These are phyloP conservation scores for Colletotrichum gigasporum DNA, from an alignment of 2,329 filamentous ascomycete genomes.

Conservation along the genomic window DNA sequence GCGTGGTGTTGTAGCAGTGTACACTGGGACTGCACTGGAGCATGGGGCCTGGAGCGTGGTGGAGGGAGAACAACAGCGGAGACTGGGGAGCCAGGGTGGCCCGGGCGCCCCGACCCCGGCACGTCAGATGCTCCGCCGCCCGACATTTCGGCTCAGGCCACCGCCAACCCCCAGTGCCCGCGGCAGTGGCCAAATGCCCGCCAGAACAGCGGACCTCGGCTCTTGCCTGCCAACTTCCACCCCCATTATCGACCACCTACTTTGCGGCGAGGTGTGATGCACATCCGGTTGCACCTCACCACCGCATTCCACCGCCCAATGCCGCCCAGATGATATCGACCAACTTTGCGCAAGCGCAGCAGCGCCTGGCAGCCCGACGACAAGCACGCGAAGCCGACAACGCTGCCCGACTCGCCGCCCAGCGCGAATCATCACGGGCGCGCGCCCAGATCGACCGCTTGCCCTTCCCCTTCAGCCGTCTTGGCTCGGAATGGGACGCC, in stretches of 20 bases:
- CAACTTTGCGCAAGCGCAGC: constrained; percentile 89
- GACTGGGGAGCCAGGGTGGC: too few relatives aligned
- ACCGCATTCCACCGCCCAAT: constrained; percentile 35
- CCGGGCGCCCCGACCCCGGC: constrained; percentile 15
- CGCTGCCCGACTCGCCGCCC: constrained; percentile 63
- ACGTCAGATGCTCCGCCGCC: constrained; percentile 26
- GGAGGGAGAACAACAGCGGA: too few relatives aligned
- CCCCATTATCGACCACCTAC: not conserved
- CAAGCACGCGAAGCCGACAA: constrained; percentile 76
- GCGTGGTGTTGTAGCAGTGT: too few relatives aligned
- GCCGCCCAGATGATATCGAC: constrained; percentile 56
- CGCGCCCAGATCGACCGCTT: constrained; percentile 65
- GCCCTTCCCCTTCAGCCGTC: constrained; percentile 69
- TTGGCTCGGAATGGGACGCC: constrained; percentile 73
- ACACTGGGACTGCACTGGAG: too few relatives aligned
- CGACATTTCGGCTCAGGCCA: constrained; percentile 19
- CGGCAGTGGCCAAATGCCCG: not conserved
- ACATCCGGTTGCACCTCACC: constrained; percentile 15
- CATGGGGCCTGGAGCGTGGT: too few relatives aligned
- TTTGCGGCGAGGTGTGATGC: constrained; percentile 19
- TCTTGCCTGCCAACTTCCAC: constrained; percentile 1
- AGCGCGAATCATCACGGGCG: constrained; percentile 62
- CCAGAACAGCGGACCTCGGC: constrained; percentile 22
- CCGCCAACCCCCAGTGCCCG: not conserved
- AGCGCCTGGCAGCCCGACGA: constrained; percentile 84